phyloP scores from a whole-genome alignment of 768 basidiomycete genomes.

The Pleurotus platypus region DNA sequence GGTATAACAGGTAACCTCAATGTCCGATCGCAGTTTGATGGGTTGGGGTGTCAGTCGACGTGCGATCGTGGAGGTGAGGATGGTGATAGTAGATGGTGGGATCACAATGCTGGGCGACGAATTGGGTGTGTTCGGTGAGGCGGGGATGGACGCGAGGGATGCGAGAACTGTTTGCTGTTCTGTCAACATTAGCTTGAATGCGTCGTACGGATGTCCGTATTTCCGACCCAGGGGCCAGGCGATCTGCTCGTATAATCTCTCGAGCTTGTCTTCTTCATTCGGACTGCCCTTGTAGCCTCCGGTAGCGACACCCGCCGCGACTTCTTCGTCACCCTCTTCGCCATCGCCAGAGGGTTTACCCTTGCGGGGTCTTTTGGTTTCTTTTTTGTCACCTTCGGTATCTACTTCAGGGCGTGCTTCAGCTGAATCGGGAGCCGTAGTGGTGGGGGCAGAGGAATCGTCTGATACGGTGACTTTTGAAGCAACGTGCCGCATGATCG shows the following conservation, averaged over 20 bases:
- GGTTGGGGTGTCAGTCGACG: conserved; percentile 96
- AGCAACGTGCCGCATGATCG: conserved; percentile 88
- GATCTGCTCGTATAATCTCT: conserved; percentile 84
- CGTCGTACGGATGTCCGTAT: conserved; percentile 96
- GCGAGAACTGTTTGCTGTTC: conserved; percentile 41
- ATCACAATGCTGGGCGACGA: conserved; percentile 53
- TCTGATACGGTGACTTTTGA: conserved; percentile 62
- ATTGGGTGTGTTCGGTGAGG: conserved; percentile 20
- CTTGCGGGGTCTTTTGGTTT: conserved; percentile 44
- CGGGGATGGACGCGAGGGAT: neutral
- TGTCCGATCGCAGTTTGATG: conserved; percentile 97
- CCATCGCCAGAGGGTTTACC: conserved; percentile 45
- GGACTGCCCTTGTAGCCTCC: conserved; percentile 21
- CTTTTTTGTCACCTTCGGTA: conserved; percentile 30
- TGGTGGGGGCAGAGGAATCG: conserved; percentile 29
- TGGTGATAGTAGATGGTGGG: conserved; percentile 49
- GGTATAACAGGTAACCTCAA: conserved; percentile 95
- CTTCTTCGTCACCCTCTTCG: conserved; percentile 40
- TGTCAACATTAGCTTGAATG: conserved; percentile 93
- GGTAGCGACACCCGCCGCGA: conserved; percentile 22
- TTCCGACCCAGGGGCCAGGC: conserved; percentile 91
- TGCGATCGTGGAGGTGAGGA: conserved; percentile 82
- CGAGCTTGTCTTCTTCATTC: conserved; percentile 78
- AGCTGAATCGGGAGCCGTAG: conserved; percentile 14
- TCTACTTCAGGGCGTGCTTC: conserved; percentile 2